Evolutionary conservation across 2,329 filamentous ascomycete species (phyloP).

Genomic region (Microdochium nivale): DNA sequence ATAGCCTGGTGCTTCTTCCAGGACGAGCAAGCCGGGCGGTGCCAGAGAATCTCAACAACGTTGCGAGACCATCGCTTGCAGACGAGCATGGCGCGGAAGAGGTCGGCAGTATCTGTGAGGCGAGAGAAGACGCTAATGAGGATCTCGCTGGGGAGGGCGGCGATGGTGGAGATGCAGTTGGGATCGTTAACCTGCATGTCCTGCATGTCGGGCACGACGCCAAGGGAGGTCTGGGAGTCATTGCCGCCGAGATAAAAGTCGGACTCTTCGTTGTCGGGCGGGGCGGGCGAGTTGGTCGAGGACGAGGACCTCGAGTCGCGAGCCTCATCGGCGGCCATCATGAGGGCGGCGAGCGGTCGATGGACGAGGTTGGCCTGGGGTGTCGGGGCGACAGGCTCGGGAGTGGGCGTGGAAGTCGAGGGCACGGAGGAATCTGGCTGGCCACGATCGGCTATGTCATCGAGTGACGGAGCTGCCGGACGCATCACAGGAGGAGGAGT

Average conservation of each 20-base stretch:
- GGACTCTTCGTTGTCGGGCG: conserved; percentile 80
- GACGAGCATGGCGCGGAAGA: conserved; percentile 87
- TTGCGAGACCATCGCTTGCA: conserved; percentile 90
- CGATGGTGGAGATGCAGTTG: conserved; percentile 68
- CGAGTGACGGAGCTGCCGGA: neutral
- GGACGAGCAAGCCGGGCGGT: conserved; percentile 81
- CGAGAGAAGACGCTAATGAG: conserved; percentile 89
- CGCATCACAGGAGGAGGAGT: neutral
- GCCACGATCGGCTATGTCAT: neutral
- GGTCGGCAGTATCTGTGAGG: conserved; percentile 65
- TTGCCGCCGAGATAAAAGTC: conserved; percentile 86
- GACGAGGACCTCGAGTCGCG: conserved; percentile 53
- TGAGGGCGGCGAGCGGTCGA: conserved; percentile 2
- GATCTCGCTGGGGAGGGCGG: conserved; percentile 84
- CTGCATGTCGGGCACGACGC: conserved; percentile 62
- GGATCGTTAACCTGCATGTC: conserved; percentile 63
- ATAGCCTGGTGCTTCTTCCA: conserved; percentile 77
- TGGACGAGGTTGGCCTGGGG: neutral
- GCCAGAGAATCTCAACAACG: conserved; percentile 89
- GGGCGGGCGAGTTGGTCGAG: conserved; percentile 66
- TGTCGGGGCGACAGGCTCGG: too few species aligned
- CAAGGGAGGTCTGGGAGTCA: conserved; percentile 88
- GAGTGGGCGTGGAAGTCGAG: neutral
- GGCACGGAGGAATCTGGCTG: neutral
- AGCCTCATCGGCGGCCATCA: conserved; percentile 24